phyloP scores from a whole-genome alignment of 768 basidiomycete species.

The Russula lepida region DNA sequence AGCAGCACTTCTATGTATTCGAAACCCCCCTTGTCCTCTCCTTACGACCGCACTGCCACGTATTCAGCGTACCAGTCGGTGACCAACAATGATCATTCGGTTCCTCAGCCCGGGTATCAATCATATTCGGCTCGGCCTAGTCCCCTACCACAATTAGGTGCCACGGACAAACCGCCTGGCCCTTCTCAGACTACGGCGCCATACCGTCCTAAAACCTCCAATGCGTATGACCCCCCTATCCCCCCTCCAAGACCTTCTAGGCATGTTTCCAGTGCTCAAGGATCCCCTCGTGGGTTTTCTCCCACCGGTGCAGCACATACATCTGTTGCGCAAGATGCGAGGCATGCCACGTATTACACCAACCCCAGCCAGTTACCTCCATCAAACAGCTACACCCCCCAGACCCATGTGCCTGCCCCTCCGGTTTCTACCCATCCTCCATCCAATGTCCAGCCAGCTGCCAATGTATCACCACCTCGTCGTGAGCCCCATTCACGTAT shows the following conservation, averaged over 20 bases:
- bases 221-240: slow-evolving; percentile 31
- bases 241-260: slow-evolving; percentile 21
- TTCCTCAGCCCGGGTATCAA: slow-evolving; percentile 19
- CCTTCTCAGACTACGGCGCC: slow-evolving; percentile 6
- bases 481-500: slow-evolving; percentile 2
- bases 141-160: not conserved
- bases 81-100: slow-evolving; percentile 12
- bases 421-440: not conserved
- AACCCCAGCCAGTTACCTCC: not conserved
- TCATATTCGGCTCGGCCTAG: slow-evolving; percentile 21
- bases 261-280: not conserved
- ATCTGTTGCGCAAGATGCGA: slow-evolving; percentile 1
- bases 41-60: slow-evolving; percentile 19
- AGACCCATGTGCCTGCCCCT: not conserved
- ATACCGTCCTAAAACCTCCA: slow-evolving; percentile 24
- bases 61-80: slow-evolving; percentile 26
- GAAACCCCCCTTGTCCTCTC: slow-evolving; percentile 3
- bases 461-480: slow-evolving; percentile 5
- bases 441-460: not conserved
- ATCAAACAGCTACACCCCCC: not conserved
- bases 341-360: not conserved
- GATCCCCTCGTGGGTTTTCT: slow-evolving; percentile 5
- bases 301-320: slow-evolving; percentile 1
- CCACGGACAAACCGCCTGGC: not conserved
- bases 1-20: slow-evolving; percentile 6